Evolutionary conservation across 176 grass and related monocot genomes (phyloP), one percentile per base, ranked within the genome.

Genomic region (Lolium perenne): DNA sequence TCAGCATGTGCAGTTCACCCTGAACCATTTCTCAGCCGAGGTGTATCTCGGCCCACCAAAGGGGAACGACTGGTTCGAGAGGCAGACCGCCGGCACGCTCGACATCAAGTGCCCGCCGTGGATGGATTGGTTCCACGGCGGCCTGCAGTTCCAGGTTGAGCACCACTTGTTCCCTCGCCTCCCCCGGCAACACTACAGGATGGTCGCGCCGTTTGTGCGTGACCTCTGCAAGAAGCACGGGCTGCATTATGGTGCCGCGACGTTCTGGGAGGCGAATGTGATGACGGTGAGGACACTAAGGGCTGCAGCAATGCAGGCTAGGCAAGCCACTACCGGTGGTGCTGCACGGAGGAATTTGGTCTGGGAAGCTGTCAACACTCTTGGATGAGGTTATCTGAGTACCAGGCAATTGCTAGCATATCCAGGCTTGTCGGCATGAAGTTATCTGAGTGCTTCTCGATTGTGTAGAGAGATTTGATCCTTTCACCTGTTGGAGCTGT

Each of bases 91-190:
- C 0, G 97, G 97, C 46, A 56, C 97, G 0, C 86, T 99, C 2
- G 83, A 99, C 89, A 91, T 99, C 72, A 67, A 76, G 57, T 99
- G 97, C 90, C 25, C 97, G 0, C 94, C 97, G 0, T 99, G 90
- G 92, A 96, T 99, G 97, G 97, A 99, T 77, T 99, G 97, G 97
- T 99, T 99, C 92, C 97, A 99, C 29, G 94, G 97, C 0, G 97
- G 97, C 1, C 78, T 99, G 78, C 97, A 99, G 12, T 99, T 94
- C 80, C 97, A 99, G 86, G 80, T 93, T 45, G 97, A 96, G 83
- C 97, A 99, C 97, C 97, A 99, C 72, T 57, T 99, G 9, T 99
- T 99, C 9, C 97, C 97, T 55, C 88, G 97, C 67, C 88, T 99
- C 5, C 97, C 94, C 18, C 81, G 94, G 22, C 94, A 92, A 72